phyloP scores from a whole-genome alignment of 1,284 basidiomycete species.

The Trametes sp. region DNA sequence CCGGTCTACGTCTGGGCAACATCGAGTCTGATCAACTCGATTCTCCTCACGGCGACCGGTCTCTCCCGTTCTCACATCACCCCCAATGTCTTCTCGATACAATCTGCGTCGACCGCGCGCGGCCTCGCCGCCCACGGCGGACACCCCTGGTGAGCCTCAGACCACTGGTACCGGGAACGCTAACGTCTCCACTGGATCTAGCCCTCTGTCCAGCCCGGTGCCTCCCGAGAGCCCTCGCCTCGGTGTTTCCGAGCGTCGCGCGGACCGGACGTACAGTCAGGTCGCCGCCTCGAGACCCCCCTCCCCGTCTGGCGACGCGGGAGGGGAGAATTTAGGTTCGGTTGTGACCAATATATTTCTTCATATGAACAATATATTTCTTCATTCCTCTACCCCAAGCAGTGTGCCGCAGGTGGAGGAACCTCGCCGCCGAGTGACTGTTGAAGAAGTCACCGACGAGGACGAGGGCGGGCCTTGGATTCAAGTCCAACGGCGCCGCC shows the following conservation, averaged over 20 bases:
- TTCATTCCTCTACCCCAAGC: neutral
- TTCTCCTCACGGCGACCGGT: constrained; percentile 5
- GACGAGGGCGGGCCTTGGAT: constrained; percentile 14
- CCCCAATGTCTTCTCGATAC: constrained; percentile 1
- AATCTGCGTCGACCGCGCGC: constrained; percentile 2
- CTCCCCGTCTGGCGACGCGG: neutral
- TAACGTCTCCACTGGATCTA: neutral
- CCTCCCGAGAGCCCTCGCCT: constrained; percentile 1
- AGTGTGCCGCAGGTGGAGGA: neutral
- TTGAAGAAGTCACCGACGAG: constrained; percentile 16
- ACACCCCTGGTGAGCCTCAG: neutral
- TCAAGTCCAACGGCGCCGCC: constrained; percentile 8
- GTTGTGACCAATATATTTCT: constrained; percentile 1
- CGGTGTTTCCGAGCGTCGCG: constrained; percentile 4
- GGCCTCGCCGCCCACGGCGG: neutral
- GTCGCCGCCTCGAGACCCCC: constrained; percentile 13
- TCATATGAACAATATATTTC: constrained; percentile 3
- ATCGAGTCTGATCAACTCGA: constrained; percentile 14
- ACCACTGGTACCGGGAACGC: neutral
- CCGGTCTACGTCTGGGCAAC: constrained; percentile 5
- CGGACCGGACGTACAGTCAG: constrained; percentile 6
- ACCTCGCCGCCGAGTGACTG: constrained; percentile 3
- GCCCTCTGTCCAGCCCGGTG: constrained; percentile 1
- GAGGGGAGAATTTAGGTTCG: neutral
- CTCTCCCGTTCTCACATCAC: neutral